A percentile compares a stretch with the other conserved stretches of the same genome.
phyloP scores from a whole-genome alignment of 306 rosid genomes.

The Potentilla sterilis region DNA sequence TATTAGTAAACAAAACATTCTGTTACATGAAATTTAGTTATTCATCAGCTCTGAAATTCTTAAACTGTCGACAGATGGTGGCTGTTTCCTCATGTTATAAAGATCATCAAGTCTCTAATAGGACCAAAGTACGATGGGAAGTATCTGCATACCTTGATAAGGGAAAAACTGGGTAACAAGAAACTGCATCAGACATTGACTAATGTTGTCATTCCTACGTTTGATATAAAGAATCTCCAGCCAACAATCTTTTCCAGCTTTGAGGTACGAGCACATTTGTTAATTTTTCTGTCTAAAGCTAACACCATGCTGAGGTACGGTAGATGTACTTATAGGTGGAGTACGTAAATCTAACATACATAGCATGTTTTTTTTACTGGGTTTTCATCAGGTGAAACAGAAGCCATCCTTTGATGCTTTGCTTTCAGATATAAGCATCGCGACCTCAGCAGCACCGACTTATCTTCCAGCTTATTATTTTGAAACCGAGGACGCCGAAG shows the following conservation, averaged over 20 bases:
- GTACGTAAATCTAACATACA: background rate
- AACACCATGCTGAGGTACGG: too few species aligned
- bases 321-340: background rate
- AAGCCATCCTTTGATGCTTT: constrained; percentile 29
- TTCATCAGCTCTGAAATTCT: background rate
- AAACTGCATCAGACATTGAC: constrained; percentile 58
- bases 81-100: constrained; percentile 5
- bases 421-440: constrained; percentile 56
- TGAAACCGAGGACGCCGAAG: constrained; percentile 27
- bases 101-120: constrained; percentile 28
- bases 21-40: background rate
- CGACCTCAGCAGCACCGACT: constrained; percentile 83
- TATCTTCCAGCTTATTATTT: constrained; percentile 66
- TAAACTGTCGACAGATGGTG: constrained; percentile 22
- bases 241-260: constrained; percentile 60
- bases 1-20: background rate
- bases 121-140: constrained; percentile 81
- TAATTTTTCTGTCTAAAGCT: background rate
- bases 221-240: constrained; percentile 51
- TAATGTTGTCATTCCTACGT: constrained; percentile 61
- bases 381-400: constrained; percentile 31
- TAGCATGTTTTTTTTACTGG: background rate
- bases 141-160: constrained; percentile 49
- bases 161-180: constrained; percentile 53
- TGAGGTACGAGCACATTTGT: constrained; percentile 33